Conservation (phyloP, 306 rosid species). For the Cucurbita argyrosperma region DNA sequence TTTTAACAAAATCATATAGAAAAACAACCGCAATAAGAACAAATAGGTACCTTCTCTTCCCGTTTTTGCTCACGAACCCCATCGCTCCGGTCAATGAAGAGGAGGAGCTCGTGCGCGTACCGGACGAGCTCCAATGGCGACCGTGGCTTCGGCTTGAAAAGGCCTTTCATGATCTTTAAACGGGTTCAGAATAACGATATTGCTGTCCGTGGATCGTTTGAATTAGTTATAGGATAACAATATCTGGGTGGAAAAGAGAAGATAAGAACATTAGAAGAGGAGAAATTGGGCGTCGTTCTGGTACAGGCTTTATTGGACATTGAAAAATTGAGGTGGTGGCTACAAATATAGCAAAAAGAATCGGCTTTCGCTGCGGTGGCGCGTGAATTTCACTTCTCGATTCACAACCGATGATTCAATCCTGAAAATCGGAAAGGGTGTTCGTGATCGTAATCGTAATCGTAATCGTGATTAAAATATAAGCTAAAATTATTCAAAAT, state of each 20-base stretch:
- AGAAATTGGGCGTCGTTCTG: not conserved
- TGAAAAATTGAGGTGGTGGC: slow-evolving; percentile 1
- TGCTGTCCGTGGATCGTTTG: not conserved
- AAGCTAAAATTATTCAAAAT: too few species aligned
- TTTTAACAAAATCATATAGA: not conserved
- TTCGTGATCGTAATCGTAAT: not conserved
- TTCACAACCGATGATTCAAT: not conserved
- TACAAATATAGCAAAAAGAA: slow-evolving; percentile 3
- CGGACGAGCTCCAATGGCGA: slow-evolving; percentile 31
- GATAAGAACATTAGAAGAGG: not conserved
- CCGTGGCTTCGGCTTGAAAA: slow-evolving; percentile 31
- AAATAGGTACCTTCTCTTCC: slow-evolving; percentile 29
- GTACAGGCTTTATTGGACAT: slow-evolving; percentile 12
- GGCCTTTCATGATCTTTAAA: slow-evolving; percentile 11
- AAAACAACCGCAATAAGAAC: not conserved
- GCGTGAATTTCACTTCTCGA: not conserved
- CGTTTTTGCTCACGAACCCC: slow-evolving; percentile 21
- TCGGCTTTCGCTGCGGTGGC: not conserved
- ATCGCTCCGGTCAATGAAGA: slow-evolving; percentile 10
- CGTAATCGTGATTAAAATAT: not conserved
- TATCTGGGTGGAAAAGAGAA: not conserved
- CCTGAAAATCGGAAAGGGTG: not conserved
- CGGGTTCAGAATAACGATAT: not conserved
- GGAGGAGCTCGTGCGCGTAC: slow-evolving; percentile 23
- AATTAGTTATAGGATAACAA: not conserved